These are phyloP conservation scores for Tuber melanosporum DNA, from an alignment of 495 filamentous ascomycete genomes.

Conservation along the genomic window DNA sequence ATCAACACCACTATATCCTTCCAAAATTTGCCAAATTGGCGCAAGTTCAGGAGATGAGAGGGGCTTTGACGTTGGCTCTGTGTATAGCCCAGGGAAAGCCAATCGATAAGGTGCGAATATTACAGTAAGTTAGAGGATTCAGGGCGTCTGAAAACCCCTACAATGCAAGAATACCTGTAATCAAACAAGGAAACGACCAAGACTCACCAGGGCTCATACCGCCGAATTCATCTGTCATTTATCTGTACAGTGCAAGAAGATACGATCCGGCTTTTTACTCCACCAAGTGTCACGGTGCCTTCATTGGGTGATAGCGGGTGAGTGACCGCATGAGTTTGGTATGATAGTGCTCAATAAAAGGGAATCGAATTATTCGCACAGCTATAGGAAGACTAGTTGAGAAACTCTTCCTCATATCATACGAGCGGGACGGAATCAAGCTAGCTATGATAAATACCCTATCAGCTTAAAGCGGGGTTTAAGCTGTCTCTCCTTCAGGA, in stretches of 20 bases:
- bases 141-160: not conserved
- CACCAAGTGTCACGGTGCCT: not conserved
- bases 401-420: not conserved
- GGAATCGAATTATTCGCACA: not conserved
- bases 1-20: not conserved
- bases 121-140: not conserved
- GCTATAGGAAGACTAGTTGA: not conserved
- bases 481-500: not conserved
- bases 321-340: not conserved
- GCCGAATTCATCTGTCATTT: not conserved
- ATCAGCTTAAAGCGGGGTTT: not conserved
- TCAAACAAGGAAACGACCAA: not conserved
- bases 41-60: not conserved
- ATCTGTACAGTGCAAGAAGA: not conserved
- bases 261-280: not conserved
- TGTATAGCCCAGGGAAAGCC: not conserved
- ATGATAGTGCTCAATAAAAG: not conserved
- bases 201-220: not conserved
- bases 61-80: not conserved
- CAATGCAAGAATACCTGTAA: not conserved
- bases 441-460: not conserved
- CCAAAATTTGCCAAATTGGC: not conserved
- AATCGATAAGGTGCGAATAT: not conserved
- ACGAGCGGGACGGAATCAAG: not conserved
- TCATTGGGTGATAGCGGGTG: not conserved